phyloP scores from a whole-genome alignment of 352 stramenopile genomes.

The Globisporangium ultimum region DNA sequence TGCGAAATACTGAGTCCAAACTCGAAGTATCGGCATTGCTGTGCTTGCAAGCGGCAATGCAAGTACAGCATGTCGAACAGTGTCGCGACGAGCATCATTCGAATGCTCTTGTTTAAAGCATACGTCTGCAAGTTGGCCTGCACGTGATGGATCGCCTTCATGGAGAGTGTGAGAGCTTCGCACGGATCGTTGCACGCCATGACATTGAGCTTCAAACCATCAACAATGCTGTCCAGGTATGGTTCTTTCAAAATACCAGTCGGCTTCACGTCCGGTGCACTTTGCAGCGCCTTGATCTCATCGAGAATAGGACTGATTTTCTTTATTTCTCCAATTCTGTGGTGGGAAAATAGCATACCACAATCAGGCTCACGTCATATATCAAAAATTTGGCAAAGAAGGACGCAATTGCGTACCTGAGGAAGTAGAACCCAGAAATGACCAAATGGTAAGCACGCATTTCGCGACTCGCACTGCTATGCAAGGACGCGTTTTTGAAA shows the following conservation, averaged over 20 bases:
- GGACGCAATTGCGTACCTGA: constrained; percentile 29
- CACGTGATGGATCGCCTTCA: constrained; percentile 41
- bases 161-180: constrained; percentile 44
- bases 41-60: constrained; percentile 50
- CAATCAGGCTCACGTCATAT: no score
- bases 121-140: constrained; percentile 51
- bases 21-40: constrained; percentile 66
- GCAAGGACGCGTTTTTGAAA: constrained; percentile 25
- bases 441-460: constrained; percentile 59
- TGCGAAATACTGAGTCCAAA: constrained; percentile 58
- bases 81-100: constrained; percentile 46
- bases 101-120: constrained; percentile 25
- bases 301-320: constrained; percentile 41
- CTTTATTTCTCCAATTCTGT: constrained; percentile 39
- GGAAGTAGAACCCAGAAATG: constrained; percentile 46
- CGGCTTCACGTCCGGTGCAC: constrained; percentile 6
- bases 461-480: constrained; percentile 24
- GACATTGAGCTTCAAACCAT: constrained; percentile 38
- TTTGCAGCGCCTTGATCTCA: constrained; percentile 27
- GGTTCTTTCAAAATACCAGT: constrained; percentile 20
- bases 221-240: constrained; percentile 55
- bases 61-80: constrained; percentile 71
- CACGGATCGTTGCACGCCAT: constrained; percentile 38
- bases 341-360: no score
- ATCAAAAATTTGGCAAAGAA: background rate